Evolutionary conservation across 2,329 filamentous ascomycete genomes (phyloP), one percentile per base, ranked within the genome.

Genomic region (Alternaria ventricosa): DNA sequence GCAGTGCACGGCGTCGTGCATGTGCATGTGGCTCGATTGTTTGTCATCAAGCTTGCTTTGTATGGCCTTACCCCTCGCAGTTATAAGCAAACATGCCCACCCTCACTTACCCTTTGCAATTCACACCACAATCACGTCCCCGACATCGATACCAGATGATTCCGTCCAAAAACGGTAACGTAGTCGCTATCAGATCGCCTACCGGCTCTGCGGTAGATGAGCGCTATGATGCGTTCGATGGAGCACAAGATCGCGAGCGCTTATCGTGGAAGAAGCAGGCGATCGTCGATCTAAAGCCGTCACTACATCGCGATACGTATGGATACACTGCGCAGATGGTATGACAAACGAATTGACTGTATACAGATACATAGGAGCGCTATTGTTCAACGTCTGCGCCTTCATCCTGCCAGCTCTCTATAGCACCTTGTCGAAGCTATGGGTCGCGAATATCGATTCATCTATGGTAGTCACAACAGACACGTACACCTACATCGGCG

Each of bases 361-460:
- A 13, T 1, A 61, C 76, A 74, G 60, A 27, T 92, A 90, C 71
- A 64, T 72, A 0, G 88, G 88, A 0, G 86, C 88, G 0, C 79
- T 92, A 0, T 57, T 86, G 13, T 90, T 91, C 81, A 92, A 92
- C 70, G 60, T 88, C 10, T 82, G 76, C 50, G 83, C 89, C 1
- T 91, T 92, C 74, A 74, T 88, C 2, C 84, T 92, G 0, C 90
- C 89, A 1, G 90, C 90, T 0, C 80, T 93, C 0, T 92, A 92
- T 71, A 78, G 79, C 33, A 93, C 90, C 0, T 83, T 93, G 0
- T 86, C 86, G 53, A 92, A 92, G 71, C 82, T 92, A 18, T 93
- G 89, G 90, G 85, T 93, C 3, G 89, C 90, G 3, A 85, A 87
- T 58, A 90, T 92, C 59, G 88, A 92, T 74, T 79, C 86, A 0